phyloP scores from a whole-genome alignment of 1,284 basidiomycete genomes.

The Tilletiopsis washingtonensis region DNA sequence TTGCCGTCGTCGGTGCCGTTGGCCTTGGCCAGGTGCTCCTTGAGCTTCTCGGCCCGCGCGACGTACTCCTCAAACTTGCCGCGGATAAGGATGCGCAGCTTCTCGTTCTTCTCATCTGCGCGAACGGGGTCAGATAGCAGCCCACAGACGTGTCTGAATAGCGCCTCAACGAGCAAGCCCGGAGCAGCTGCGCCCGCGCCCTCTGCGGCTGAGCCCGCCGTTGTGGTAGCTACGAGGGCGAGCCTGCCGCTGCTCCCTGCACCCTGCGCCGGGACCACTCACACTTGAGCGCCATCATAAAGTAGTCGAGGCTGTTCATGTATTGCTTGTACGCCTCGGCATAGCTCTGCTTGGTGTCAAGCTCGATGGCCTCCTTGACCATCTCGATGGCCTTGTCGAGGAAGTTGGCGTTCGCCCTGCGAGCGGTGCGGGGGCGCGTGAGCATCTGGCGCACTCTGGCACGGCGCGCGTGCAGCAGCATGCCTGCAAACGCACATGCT shows the following conservation, averaged over 20 bases:
- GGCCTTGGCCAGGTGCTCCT: conserved; percentile 57
- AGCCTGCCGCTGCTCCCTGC: neutral
- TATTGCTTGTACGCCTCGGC: conserved; percentile 79
- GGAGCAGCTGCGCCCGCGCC: too few relatives aligned
- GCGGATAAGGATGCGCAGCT: conserved; percentile 78
- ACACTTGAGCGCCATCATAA: conserved; percentile 85
- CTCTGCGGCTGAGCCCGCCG: too few relatives aligned
- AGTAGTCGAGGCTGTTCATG: conserved; percentile 92
- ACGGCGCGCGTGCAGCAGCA: too few relatives aligned
- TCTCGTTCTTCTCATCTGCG: conserved; percentile 90
- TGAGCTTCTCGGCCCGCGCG: conserved; percentile 81
- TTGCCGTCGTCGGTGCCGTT: conserved; percentile 57
- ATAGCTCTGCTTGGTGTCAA: conserved; percentile 90
- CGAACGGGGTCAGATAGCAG: too few relatives aligned
- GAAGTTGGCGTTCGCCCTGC: conserved; percentile 39
- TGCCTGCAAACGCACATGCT: too few relatives aligned
- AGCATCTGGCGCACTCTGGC: too few relatives aligned
- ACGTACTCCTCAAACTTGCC: conserved; percentile 89
- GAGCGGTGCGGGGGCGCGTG: too few relatives aligned
- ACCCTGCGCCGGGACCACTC: conserved; percentile 43
- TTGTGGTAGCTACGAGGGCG: too few relatives aligned
- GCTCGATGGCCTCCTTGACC: conserved; percentile 89
- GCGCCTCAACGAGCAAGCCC: too few relatives aligned
- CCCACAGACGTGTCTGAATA: too few relatives aligned
- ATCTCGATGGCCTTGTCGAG: conserved; percentile 74